Evolutionary conservation across 345 rosid genomes (phyloP).

Genomic region (Corymbia maculata): DNA sequence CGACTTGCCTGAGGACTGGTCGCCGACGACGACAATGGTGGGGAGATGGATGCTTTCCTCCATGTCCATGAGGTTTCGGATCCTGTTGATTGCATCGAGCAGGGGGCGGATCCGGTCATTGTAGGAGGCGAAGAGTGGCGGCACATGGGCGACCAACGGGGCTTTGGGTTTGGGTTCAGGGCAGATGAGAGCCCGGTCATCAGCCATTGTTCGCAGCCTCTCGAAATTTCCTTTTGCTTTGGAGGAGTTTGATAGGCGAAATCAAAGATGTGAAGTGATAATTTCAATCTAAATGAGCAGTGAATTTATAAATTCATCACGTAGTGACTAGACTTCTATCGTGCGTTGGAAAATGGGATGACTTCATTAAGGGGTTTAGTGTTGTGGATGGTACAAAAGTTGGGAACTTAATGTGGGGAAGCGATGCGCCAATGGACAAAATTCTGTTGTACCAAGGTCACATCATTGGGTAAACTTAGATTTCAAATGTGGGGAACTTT

Average conservation of each 20-base stretch:
- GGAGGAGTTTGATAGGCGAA: not conserved
- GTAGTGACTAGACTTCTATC: not conserved
- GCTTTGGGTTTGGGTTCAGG: not conserved
- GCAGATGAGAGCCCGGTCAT: not conserved
- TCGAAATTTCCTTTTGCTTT: not conserved
- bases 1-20: constrained; percentile 41
- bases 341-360: not conserved
- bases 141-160: not conserved
- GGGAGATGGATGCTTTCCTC: constrained; percentile 46
- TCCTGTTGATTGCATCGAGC: constrained; percentile 37
- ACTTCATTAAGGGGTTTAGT: not conserved
- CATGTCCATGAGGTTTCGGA: constrained; percentile 25
- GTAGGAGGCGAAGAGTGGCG: constrained; percentile 10
- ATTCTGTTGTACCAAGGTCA: too few species aligned
- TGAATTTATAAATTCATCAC: not conserved
- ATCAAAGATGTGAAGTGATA: not conserved
- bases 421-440: too few species aligned
- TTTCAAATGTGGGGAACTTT: not conserved
- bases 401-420: not conserved
- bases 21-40: constrained; percentile 45
- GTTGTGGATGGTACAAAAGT: not conserved
- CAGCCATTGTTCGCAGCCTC: not conserved
- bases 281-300: not conserved
- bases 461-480: not conserved
- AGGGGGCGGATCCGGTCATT: constrained; percentile 33